A percentile compares a stretch with the other conserved stretches of the same genome.
Conservation (phyloP, 306 rosid genomes). For the Dalbergia cochinchinensis region DNA sequence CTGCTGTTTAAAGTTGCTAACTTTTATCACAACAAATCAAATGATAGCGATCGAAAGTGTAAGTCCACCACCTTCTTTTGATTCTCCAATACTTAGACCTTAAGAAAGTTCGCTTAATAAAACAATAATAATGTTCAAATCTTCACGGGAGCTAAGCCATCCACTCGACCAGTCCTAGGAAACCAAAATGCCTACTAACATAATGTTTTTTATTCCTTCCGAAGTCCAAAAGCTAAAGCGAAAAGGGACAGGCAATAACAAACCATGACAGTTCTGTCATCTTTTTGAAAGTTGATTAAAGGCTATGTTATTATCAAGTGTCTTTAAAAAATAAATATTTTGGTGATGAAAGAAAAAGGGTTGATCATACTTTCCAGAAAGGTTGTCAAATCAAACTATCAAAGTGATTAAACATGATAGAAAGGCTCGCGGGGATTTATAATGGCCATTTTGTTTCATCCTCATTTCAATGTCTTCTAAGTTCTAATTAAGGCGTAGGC, state of each 20-base stretch:
- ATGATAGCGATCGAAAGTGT: neutral
- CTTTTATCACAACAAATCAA: slow-evolving; percentile 8
- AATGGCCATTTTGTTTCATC: neutral
- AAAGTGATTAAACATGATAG: slow-evolving; percentile 4
- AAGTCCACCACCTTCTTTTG: neutral
- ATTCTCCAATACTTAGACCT: slow-evolving; percentile 48
- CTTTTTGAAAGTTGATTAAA: slow-evolving; percentile 55
- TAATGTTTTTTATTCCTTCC: slow-evolving; percentile 37
- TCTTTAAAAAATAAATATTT: neutral
- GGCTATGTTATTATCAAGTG: slow-evolving; percentile 29
- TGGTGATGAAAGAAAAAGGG: neutral
- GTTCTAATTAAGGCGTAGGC: too few relatives aligned
- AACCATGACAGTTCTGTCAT: slow-evolving; percentile 3
- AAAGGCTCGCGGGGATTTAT: slow-evolving; percentile 9
- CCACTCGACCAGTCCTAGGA: neutral
- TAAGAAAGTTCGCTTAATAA: slow-evolving; percentile 49
- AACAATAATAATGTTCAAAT: slow-evolving; percentile 1
- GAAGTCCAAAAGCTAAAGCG: slow-evolving; percentile 49
- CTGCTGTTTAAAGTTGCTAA: neutral
- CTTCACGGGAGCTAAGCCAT: neutral
- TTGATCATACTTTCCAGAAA: slow-evolving; percentile 30
- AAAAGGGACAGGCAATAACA: slow-evolving; percentile 42
- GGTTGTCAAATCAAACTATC: neutral
- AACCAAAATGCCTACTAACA: neutral
- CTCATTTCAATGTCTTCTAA: neutral